Evolutionary conservation across 306 rosid species (phyloP).

Genomic region (Carpinus viminea): DNA sequence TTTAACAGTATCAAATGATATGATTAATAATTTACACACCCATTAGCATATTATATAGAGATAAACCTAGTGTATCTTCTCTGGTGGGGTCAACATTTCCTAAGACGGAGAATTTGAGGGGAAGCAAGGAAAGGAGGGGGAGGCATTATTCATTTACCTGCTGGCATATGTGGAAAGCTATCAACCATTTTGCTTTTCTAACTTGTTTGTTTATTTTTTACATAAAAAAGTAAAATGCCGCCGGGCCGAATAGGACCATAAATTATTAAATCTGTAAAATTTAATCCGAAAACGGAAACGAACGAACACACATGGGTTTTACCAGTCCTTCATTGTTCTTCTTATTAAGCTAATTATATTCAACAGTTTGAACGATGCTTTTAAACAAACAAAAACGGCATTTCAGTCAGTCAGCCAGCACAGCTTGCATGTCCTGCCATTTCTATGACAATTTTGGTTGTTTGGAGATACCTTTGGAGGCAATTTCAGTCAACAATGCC

Average conservation of each 20-base stretch:
- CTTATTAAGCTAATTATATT: neutral
- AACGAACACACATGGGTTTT: too few relatives aligned
- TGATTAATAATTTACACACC: slow-evolving; percentile 6
- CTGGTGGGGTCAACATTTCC: slow-evolving; percentile 1
- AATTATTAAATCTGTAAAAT: too few relatives aligned
- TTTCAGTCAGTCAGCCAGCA: too few relatives aligned
- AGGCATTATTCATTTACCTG: neutral
- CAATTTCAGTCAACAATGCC: neutral
- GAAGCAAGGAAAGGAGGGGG: neutral
- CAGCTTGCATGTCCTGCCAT: neutral
- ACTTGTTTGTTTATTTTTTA: neutral
- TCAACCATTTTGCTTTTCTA: neutral
- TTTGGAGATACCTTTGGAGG: neutral
- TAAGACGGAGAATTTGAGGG: neutral
- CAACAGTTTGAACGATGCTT: neutral
- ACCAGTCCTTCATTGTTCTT: neutral
- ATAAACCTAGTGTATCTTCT: slow-evolving; percentile 15
- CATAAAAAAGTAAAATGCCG: neutral
- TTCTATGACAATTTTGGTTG: neutral
- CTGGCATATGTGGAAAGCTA: neutral
- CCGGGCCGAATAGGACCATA: neutral
- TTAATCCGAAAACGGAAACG: too few relatives aligned
- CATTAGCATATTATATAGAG: slow-evolving; percentile 8
- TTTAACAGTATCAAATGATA: neutral
- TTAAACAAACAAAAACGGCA: neutral